Evolutionary conservation across 805 yeast species (phyloP), one percentile per base, ranked within the genome.

Genomic region (Starmerella floricola): DNA sequence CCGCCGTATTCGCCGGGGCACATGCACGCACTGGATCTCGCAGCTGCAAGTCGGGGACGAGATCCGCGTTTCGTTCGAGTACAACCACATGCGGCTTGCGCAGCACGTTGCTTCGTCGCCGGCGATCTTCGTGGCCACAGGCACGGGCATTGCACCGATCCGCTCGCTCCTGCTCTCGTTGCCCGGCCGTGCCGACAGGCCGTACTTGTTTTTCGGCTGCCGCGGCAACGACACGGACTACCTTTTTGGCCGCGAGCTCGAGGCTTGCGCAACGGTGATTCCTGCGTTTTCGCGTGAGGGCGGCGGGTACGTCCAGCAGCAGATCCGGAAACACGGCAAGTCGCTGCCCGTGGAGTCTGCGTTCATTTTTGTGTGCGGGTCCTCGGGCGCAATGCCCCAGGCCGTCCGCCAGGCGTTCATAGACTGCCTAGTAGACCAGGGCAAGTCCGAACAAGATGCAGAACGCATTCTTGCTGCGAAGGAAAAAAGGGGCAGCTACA

Each of bases 131-230:
- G 69, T 88, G 3, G 79, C 88, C 1, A 94, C 98, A 0, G 99
- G 98, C 3, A 93, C 97, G 0, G 99, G 99, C 2, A 67, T 91
- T 10, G 98, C 99, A 0, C 98, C 98, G 2, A 76, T 88, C 71
- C 73, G 84, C 54, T 71, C 83, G 1, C 55, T 87, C 31, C 68
- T 88, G 12, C 38, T 34, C 16, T 15, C 21, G 19, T 12, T 10
- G 29, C 18, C 33, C 8, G 18, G 10, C 73, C 73, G 33, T 59
- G 16, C 29, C 49, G 4, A 50, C 52, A 48, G 0, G 42, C 45
- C 31, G 21, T 39, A 28, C 16, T 38, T 88, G 21, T 83, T 87
- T 52, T 73, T 74, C 46, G 98, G 97, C 2, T 79, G 79, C 60
- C 64, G 97, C 44, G 67, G 60, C 52, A 65, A 66, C 33, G 66